phyloP scores from a whole-genome alignment of 148 eudicot species.

The Diospyros lotus region DNA sequence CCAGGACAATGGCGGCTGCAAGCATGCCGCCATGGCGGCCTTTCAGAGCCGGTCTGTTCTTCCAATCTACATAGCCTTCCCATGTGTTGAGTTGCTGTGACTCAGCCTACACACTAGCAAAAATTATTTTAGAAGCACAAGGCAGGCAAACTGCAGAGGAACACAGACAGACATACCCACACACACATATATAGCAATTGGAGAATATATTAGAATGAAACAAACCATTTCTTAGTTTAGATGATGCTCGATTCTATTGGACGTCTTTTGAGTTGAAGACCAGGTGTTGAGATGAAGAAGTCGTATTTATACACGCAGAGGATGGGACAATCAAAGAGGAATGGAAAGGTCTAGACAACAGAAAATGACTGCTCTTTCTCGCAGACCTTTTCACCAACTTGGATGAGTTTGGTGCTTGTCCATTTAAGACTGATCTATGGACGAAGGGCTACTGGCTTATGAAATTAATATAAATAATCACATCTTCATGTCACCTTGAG shows the following conservation, averaged over 20 bases:
- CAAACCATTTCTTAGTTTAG: constrained; percentile 28
- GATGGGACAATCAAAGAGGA: constrained; percentile 9
- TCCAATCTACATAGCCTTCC: constrained; percentile 75
- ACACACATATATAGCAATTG: not conserved
- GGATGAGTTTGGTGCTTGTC: not conserved
- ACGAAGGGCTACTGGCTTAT: no score
- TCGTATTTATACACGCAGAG: constrained; percentile 32
- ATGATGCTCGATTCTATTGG: constrained; percentile 8
- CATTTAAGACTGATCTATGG: not conserved
- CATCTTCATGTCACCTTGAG: no score
- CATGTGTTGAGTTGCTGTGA: constrained; percentile 26
- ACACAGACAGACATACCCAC: not conserved
- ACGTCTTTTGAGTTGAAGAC: constrained; percentile 3
- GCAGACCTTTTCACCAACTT: constrained; percentile 14
- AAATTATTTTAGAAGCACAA: not conserved
- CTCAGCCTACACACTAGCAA: constrained; percentile 36
- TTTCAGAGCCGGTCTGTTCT: constrained; percentile 48
- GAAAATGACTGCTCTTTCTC: constrained; percentile 35
- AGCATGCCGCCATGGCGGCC: constrained; percentile 66
- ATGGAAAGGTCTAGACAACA: constrained; percentile 50
- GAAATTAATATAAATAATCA: no score
- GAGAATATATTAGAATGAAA: not conserved
- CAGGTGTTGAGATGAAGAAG: constrained; percentile 8
- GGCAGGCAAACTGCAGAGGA: not conserved
- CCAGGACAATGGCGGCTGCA: constrained; percentile 65